phyloP scores from a whole-genome alignment of 352 stramenopile species.

The Pilasporangium apinafurcum region DNA sequence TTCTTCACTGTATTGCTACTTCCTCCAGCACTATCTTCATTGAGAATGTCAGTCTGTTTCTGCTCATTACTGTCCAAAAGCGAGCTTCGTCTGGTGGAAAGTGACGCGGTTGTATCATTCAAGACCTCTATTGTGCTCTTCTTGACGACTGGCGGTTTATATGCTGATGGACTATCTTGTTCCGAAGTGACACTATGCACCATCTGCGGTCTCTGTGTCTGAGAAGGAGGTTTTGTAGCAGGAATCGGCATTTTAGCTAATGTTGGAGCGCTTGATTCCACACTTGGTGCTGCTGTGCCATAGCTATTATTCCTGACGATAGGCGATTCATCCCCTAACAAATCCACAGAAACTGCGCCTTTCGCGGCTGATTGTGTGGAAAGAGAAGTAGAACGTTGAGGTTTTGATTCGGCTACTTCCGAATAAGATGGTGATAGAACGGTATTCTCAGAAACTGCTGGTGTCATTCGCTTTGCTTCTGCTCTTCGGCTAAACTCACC shows the following conservation, averaged over 20 bases:
- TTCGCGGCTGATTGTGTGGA: constrained; percentile 1
- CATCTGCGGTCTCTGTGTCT: background rate
- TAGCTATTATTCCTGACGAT: constrained; percentile 10
- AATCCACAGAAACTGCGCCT: constrained; percentile 22
- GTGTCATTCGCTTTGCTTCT: constrained; percentile 20
- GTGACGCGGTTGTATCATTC: constrained; percentile 40
- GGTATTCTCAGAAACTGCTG: background rate
- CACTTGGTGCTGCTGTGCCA: constrained; percentile 2
- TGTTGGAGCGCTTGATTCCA: constrained; percentile 6
- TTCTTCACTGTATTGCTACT: background rate
- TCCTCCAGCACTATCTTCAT: background rate
- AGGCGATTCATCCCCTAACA: constrained; percentile 26
- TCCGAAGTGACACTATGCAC: background rate
- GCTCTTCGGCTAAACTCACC: constrained; percentile 8
- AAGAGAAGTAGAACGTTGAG: constrained; percentile 1
- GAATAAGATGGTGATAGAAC: constrained; percentile 3
- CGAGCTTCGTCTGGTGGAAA: constrained; percentile 13
- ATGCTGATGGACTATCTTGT: background rate
- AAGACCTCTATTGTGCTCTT: constrained; percentile 73
- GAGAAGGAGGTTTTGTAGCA: constrained; percentile 2
- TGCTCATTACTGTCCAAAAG: constrained; percentile 12
- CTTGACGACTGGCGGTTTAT: constrained; percentile 25
- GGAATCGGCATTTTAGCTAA: constrained; percentile 14
- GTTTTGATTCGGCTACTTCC: constrained; percentile 22
- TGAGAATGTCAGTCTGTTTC: background rate